Conservation (phyloP, 2,329 filamentous ascomycete genomes). For the Colletotrichum lini region DNA sequence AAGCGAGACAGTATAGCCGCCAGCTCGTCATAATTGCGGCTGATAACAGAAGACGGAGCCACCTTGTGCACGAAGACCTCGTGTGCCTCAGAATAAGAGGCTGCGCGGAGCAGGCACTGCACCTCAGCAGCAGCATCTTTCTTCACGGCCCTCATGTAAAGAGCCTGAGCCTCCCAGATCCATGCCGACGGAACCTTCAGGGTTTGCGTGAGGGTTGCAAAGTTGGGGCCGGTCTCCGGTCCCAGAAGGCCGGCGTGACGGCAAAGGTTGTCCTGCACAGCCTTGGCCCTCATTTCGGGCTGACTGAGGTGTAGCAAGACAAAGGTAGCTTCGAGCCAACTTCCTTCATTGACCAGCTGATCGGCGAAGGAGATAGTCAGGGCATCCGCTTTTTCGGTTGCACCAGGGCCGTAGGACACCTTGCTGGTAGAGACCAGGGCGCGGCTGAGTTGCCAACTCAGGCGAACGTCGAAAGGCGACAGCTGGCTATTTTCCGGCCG, state of each 20-base stretch:
- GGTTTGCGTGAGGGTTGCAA: constrained; percentile 72
- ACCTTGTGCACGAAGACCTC: constrained; percentile 85
- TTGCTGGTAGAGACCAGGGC: constrained; percentile 68
- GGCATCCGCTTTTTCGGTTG: constrained; percentile 74
- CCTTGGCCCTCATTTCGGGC: constrained; percentile 72
- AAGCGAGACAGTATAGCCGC: constrained; percentile 81
- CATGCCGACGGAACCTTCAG: constrained; percentile 81
- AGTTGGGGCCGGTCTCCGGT: constrained; percentile 68
- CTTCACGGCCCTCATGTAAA: constrained; percentile 82
- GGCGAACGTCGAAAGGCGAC: constrained; percentile 80
- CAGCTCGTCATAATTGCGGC: constrained; percentile 81
- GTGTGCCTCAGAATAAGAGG: constrained; percentile 85
- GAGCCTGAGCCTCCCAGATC: constrained; percentile 90
- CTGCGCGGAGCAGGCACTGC: constrained; percentile 83
- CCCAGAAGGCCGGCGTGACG: constrained; percentile 79
- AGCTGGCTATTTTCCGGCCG: constrained; percentile 83
- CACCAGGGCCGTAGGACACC: constrained; percentile 67
- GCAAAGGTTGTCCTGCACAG: constrained; percentile 81
- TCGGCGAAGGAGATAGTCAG: constrained; percentile 76
- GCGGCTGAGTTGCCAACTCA: constrained; percentile 89
- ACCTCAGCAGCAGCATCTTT: constrained; percentile 81
- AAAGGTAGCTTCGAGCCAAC: constrained; percentile 81
- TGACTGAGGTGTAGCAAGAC: constrained; percentile 83
- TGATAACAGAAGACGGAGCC: constrained; percentile 85
- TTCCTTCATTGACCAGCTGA: constrained; percentile 73